phyloP scores from a whole-genome alignment of 257 asterid species.

The Solanum bulbocastanum region DNA sequence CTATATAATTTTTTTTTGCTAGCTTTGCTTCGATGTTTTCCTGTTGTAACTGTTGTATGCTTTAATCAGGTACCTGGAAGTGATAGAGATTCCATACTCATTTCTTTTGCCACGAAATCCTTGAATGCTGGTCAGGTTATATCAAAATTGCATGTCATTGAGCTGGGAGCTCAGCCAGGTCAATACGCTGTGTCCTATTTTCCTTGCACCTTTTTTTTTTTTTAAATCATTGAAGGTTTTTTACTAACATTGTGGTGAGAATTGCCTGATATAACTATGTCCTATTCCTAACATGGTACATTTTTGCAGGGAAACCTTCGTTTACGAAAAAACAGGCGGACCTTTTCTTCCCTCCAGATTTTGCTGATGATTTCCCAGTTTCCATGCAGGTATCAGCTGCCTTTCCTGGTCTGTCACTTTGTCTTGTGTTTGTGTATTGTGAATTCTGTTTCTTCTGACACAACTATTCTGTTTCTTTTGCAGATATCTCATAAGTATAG shows the following conservation, averaged over 20 bases:
- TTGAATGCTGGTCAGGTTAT: constrained; percentile 55
- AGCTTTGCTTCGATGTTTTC: neutral
- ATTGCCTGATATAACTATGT: neutral
- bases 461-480: constrained; percentile 14
- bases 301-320: constrained; percentile 73
- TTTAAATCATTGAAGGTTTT: neutral
- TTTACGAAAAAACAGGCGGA: constrained; percentile 95
- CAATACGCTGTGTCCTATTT: constrained; percentile 18
- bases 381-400: constrained; percentile 79
- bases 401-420: neutral
- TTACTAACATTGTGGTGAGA: neutral
- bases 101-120: constrained; percentile 67
- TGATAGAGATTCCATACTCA: constrained; percentile 89
- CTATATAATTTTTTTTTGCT: neutral
- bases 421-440: neutral
- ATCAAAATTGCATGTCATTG: constrained; percentile 65
- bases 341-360: constrained; percentile 97
- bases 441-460: constrained; percentile 5
- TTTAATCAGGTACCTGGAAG: constrained; percentile 69
- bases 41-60: neutral
- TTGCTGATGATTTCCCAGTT: constrained; percentile 95
- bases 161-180: constrained; percentile 92
- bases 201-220: neutral
- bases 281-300: neutral
- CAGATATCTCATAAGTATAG: constrained; percentile 83